phyloP scores from a whole-genome alignment of 148 eudicot genomes.

The Oxyria digyna region DNA sequence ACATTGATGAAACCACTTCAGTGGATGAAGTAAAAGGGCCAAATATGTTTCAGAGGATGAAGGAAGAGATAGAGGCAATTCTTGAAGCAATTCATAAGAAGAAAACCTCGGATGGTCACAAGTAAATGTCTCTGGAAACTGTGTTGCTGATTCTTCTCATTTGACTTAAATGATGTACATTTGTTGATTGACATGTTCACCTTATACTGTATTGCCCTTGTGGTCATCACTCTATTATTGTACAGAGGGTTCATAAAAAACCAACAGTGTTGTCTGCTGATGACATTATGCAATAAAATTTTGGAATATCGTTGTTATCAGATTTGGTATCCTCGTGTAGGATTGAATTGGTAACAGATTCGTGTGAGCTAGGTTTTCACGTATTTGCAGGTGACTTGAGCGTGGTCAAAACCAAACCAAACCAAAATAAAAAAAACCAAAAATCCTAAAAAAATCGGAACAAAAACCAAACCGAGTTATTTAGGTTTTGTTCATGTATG shows the following conservation, averaged over 20 bases:
- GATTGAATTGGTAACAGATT: not conserved
- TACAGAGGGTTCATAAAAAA: not conserved
- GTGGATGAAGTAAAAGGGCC: constrained; percentile 62
- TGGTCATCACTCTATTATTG: not conserved
- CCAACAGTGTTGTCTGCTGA: not conserved
- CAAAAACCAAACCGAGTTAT: too few species aligned
- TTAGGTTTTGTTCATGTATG: too few species aligned
- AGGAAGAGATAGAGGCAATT: constrained; percentile 84
- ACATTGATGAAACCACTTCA: constrained; percentile 61
- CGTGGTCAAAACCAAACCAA: too few species aligned
- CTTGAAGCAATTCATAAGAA: constrained; percentile 40
- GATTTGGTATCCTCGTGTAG: not conserved
- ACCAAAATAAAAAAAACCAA: too few species aligned
- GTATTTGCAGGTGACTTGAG: too few species aligned
- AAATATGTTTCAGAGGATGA: constrained; percentile 45
- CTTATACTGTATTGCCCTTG: not conserved
- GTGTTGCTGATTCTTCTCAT: not conserved
- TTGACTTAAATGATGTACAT: not conserved
- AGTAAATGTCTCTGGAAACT: not conserved
- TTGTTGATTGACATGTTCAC: not conserved
- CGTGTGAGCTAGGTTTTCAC: not conserved
- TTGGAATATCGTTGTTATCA: not conserved
- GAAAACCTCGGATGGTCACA: constrained; percentile 27
- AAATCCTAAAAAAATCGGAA: too few species aligned
- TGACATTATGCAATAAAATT: not conserved